Conservation (phyloP, 495 filamentous ascomycete genomes). For the Umbilicaria muhlenbergii region DNA sequence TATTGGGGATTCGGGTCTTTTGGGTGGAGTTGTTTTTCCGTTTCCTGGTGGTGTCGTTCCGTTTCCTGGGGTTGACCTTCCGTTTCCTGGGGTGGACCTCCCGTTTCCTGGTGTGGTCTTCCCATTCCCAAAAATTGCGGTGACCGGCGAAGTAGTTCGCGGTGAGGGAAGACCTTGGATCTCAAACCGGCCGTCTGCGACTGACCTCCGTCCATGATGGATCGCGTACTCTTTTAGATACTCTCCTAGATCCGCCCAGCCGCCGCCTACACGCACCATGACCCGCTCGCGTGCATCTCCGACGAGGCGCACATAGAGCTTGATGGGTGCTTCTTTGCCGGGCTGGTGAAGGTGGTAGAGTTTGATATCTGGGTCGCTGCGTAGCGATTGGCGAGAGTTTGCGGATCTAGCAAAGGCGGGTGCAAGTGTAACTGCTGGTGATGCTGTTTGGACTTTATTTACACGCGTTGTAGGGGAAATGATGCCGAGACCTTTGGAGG, state of each 20-base stretch:
- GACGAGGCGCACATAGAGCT: constrained; percentile 82
- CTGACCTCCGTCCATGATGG: constrained; percentile 54
- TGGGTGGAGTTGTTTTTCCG: no score
- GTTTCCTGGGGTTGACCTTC: no score
- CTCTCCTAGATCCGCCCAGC: constrained; percentile 89
- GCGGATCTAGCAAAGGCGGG: constrained; percentile 34
- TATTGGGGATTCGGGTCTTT: no score
- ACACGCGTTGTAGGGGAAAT: no score
- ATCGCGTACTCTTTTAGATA: constrained; percentile 86
- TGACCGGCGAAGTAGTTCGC: not conserved
- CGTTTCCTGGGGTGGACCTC: no score
- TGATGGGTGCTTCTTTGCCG: constrained; percentile 71
- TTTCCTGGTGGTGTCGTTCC: no score
- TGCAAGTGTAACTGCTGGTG: constrained; percentile 54
- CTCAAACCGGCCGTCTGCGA: constrained; percentile 11
- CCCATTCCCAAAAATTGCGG: not conserved
- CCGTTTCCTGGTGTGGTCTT: no score
- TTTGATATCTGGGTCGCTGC: constrained; percentile 53
- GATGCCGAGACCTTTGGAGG: no score
- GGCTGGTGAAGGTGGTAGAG: constrained; percentile 84
- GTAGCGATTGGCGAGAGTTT: constrained; percentile 22
- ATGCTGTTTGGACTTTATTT: constrained; percentile 12
- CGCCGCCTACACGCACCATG: constrained; percentile 93
- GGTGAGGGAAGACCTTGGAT: constrained; percentile 8
- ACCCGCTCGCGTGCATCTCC: constrained; percentile 83